Evolutionary conservation across 1,139 yeast genomes (phyloP).

Genomic region (Yamadazyma mexicana): DNA sequence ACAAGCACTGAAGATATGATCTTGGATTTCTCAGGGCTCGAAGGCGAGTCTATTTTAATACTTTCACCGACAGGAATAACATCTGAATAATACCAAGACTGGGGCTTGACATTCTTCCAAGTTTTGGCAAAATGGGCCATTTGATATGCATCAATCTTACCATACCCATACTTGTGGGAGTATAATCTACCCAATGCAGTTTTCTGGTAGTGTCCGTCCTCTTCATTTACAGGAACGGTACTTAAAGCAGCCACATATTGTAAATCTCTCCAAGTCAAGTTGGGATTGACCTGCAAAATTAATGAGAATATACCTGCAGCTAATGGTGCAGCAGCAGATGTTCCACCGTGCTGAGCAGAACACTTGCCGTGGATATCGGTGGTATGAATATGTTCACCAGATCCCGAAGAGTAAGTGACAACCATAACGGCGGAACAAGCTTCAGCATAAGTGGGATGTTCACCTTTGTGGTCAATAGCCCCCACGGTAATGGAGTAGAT

Average conservation of each 20-base stretch:
- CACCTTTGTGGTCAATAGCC: constrained; percentile 83
- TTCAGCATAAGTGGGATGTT: constrained; percentile 88
- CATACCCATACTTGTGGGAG: constrained; percentile 90
- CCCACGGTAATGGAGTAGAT: constrained; percentile 95
- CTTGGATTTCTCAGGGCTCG: constrained; percentile 22
- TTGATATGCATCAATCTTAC: constrained; percentile 80
- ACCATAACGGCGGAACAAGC: constrained; percentile 94
- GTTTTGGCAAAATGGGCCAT: constrained; percentile 71
- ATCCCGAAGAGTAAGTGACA: constrained; percentile 92
- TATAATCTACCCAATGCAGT: constrained; percentile 64
- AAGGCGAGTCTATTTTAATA: constrained; percentile 19
- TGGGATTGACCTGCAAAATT: constrained; percentile 78
- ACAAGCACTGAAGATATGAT: constrained; percentile 43
- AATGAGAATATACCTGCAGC: constrained; percentile 94
- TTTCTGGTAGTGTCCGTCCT: constrained; percentile 70
- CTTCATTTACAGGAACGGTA: constrained; percentile 66
- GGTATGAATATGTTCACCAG: constrained; percentile 87
- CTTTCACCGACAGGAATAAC: constrained; percentile 30
- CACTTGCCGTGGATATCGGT: constrained; percentile 81
- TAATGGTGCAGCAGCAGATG: constrained; percentile 98
- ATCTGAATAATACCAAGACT: constrained; percentile 73
- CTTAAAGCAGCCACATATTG: constrained; percentile 80
- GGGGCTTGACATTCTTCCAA: constrained; percentile 91
- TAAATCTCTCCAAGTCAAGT: constrained; percentile 92
- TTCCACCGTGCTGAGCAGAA: constrained; percentile 83